Evolutionary conservation across 306 rosid genomes (phyloP).

Genomic region (Glycyrrhiza uralensis): DNA sequence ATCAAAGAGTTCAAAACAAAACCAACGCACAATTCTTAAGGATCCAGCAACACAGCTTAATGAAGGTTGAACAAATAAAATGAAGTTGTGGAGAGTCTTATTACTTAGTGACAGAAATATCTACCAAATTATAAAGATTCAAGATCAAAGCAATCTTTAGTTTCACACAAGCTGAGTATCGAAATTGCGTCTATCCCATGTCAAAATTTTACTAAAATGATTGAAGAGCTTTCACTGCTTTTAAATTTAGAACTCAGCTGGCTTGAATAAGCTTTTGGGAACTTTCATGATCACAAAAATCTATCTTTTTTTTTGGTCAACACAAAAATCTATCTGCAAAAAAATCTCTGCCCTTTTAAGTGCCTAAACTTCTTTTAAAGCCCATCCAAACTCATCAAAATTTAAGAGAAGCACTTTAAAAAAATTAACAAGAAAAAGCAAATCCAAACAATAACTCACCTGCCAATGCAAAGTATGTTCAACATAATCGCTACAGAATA

Average conservation of each 20-base stretch:
- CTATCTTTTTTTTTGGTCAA: too few relatives aligned
- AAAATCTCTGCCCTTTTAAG: background rate
- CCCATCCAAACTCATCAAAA: background rate
- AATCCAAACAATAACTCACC: background rate
- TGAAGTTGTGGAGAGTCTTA: background rate
- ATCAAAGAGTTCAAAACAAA: background rate
- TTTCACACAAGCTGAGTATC: background rate
- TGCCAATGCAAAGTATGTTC: conserved; percentile 21
- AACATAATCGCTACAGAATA: conserved; percentile 23
- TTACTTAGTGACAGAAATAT: background rate
- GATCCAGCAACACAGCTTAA: background rate
- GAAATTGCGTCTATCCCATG: background rate
- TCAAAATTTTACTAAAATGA: background rate
- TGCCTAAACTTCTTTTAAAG: background rate
- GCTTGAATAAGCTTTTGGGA: background rate
- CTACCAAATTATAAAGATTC: background rate
- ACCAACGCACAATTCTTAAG: background rate
- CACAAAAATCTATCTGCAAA: background rate
- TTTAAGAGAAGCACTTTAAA: background rate
- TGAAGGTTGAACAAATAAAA: background rate
- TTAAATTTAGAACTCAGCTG: background rate
- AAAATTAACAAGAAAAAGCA: background rate
- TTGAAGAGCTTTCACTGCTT: background rate
- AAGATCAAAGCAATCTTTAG: background rate
- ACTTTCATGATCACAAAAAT: too few relatives aligned